phyloP scores from a whole-genome alignment of 2,329 filamentous ascomycete genomes.

The Diatrype stigma region DNA sequence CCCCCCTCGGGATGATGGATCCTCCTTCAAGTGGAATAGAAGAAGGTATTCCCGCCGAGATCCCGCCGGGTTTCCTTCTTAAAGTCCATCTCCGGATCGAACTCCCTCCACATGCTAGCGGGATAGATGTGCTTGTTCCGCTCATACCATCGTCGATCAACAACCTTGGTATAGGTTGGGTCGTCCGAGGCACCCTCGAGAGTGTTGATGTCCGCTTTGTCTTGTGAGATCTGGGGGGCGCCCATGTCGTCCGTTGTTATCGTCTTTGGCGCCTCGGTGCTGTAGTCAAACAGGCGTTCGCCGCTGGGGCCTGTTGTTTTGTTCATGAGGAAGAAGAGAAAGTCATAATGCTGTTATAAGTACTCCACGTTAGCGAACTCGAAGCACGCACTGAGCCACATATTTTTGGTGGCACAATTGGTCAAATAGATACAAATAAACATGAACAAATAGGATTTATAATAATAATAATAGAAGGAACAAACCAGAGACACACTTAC shows the following conservation, averaged over 20 bases:
- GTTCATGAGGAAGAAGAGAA: conserved; percentile 96
- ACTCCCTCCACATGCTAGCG: conserved; percentile 92
- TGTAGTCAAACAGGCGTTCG: conserved; percentile 72
- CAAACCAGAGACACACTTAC: conserved; percentile 49
- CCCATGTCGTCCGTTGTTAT: conserved; percentile 5
- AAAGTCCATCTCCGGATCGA: conserved; percentile 86
- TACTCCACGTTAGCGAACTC: conserved; percentile 12
- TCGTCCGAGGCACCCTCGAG: conserved; percentile 78
- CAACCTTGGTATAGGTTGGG: conserved; percentile 81
- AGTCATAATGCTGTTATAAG: conserved; percentile 79
- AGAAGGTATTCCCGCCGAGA: conserved; percentile 86
- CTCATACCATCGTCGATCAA: conserved; percentile 95
- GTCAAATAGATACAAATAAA: background rate
- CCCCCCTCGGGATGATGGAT: background rate
- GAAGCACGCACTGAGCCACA: background rate
- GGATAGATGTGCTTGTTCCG: conserved; percentile 98
- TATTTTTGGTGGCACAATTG: too few species aligned
- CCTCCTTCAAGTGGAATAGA: conserved; percentile 61
- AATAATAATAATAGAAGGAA: background rate
- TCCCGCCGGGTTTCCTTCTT: conserved; percentile 74
- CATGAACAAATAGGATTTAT: background rate
- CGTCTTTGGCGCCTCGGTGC: conserved; percentile 40
- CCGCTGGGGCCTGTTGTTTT: conserved; percentile 71
- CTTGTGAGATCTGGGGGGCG: conserved; percentile 11
- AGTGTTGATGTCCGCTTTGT: conserved; percentile 44